phyloP scores from a whole-genome alignment of 2,329 filamentous ascomycete genomes.

The Tolypocladium sp. region DNA sequence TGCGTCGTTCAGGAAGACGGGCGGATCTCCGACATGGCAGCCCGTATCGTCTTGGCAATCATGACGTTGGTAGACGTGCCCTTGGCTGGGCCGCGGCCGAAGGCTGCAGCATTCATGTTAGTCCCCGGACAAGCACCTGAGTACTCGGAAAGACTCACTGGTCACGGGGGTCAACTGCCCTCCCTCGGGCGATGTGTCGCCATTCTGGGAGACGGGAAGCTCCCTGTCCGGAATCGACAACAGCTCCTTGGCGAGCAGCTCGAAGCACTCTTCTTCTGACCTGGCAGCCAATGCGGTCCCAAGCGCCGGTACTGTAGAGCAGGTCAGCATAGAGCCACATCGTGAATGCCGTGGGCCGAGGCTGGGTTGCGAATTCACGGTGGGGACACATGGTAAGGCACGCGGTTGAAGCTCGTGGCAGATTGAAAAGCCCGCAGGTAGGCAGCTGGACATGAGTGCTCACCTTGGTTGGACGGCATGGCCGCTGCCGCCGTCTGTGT shows the following conservation, averaged over 20 bases:
- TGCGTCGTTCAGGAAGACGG: conserved; percentile 6
- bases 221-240: conserved; percentile 17
- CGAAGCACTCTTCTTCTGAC: conserved; percentile 16
- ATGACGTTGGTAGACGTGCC: conserved; percentile 16
- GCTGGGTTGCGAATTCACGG: too few species aligned
- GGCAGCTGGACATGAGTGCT: neutral
- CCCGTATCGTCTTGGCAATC: conserved; percentile 20
- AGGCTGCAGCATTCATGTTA: neutral
- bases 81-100: neutral
- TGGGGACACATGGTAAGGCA: neutral
- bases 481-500: neutral
- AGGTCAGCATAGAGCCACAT: neutral
- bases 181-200: neutral
- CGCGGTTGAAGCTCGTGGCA: neutral
- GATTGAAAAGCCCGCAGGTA: neutral
- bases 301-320: neutral
- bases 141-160: neutral
- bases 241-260: conserved; percentile 13
- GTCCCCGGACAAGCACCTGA: too few species aligned
- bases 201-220: neutral
- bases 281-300: conserved; percentile 6
- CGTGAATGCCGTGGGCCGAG: neutral
- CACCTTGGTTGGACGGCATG: conserved; percentile 2
- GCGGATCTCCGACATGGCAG: conserved; percentile 16
- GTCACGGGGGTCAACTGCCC: neutral